Conservation (phyloP, 805 yeast genomes). For the Tetrapisispora arboricola region DNA sequence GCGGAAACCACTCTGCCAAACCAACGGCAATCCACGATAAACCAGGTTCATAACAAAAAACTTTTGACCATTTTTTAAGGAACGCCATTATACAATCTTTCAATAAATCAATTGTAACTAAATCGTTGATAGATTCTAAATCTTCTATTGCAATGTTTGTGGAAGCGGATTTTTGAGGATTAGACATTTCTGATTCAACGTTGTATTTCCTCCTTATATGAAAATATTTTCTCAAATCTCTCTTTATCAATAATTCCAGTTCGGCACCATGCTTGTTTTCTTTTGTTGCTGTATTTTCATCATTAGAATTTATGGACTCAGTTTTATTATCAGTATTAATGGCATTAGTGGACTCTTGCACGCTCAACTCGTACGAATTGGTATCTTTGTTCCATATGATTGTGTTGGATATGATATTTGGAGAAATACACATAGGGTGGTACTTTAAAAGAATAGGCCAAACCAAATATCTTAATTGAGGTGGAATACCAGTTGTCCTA, state of each 20-base stretch:
- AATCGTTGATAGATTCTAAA: background rate
- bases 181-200: background rate
- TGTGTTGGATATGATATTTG: constrained; percentile 57
- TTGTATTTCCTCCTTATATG: constrained; percentile 17
- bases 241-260: constrained; percentile 28
- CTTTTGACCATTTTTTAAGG: constrained; percentile 65
- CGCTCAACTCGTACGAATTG: background rate
- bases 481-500: constrained; percentile 78
- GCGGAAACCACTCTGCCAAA: constrained; percentile 79
- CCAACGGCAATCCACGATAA: constrained; percentile 83
- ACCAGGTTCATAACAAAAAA: constrained; percentile 70
- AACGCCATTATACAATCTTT: constrained; percentile 56
- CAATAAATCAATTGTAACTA: constrained; percentile 18
- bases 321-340: background rate
- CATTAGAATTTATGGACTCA: background rate
- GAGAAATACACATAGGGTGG: constrained; percentile 77
- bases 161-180: background rate
- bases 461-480: constrained; percentile 59
- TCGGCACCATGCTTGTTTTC: background rate
- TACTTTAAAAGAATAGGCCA: constrained; percentile 78
- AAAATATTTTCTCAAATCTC: constrained; percentile 54
- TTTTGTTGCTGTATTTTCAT: background rate
- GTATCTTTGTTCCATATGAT: constrained; percentile 15
- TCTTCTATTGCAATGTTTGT: background rate
- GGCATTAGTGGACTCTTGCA: background rate